phyloP scores from a whole-genome alignment of 345 rosid genomes.

The Populus davidiana region DNA sequence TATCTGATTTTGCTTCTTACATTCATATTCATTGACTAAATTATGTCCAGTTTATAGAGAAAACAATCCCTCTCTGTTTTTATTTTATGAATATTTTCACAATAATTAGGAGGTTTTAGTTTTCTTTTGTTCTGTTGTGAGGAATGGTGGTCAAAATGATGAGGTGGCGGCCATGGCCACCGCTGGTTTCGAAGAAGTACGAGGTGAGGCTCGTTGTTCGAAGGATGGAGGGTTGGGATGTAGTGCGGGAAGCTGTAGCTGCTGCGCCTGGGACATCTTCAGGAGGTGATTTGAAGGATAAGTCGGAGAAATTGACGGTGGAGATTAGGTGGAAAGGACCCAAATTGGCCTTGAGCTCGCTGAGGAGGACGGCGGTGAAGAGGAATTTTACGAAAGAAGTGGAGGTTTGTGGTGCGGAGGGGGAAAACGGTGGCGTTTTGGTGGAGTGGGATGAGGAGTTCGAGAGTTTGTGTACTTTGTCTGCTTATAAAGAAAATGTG shows the following conservation, averaged over 20 bases:
- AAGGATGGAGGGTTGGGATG: constrained; percentile 86
- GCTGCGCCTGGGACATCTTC: neutral
- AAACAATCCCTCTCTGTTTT: neutral
- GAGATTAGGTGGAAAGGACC: constrained; percentile 98
- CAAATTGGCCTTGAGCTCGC: constrained; percentile 68
- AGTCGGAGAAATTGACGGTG: constrained; percentile 48
- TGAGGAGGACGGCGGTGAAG: constrained; percentile 66
- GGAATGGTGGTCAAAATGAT: constrained; percentile 96
- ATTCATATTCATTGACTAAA: neutral
- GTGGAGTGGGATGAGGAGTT: constrained; percentile 80
- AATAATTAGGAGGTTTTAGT: neutral
- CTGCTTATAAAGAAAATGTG: constrained; percentile 64
- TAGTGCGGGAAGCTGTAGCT: constrained; percentile 33
- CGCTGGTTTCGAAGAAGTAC: constrained; percentile 65
- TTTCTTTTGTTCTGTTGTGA: constrained; percentile 7
- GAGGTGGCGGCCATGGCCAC: constrained; percentile 97
- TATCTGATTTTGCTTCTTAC: neutral
- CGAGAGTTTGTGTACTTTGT: constrained; percentile 58
- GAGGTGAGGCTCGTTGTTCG: constrained; percentile 62
- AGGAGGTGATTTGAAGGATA: constrained; percentile 23
- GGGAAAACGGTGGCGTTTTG: constrained; percentile 42
- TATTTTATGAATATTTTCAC: neutral
- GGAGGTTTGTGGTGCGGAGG: constrained; percentile 27
- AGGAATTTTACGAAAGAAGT: constrained; percentile 76
- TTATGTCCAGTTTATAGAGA: neutral